Base-by-base conservation (phyloP, 2,329 filamentous ascomycete species). In the Neonectria ditissima region DNA sequence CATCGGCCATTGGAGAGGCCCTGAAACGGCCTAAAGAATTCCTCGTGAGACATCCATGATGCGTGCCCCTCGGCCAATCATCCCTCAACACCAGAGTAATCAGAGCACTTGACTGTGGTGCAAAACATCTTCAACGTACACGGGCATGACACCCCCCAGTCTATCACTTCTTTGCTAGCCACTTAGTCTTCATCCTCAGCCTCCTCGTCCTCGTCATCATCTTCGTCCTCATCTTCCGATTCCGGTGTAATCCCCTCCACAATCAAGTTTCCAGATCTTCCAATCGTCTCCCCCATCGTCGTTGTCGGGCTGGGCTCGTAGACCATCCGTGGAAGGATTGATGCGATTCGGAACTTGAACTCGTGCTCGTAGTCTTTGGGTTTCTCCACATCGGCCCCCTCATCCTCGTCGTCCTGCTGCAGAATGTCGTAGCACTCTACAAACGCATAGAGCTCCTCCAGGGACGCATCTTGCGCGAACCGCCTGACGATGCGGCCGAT, bases 371-470 rank as follows among this genome's bases (percentile, higher is more conserved):
- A 98, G 13, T 81, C 87, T 22, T 84, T 81, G 0, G 93, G 93
- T 70, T 88, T 79, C 37, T 69, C 37, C n/a, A 41, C 37, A 10
- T 41, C 67, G 30, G 70, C 74, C 52, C 67, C 69, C 32, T 64
- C 73, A 14, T 65, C 55, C 26, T 58, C 69, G 18, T 77, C 78
- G 22, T 74, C 77, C 2, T 80, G 78, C 37, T 85, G 78, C 3
- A 94, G 71, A 6, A 91, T 71, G 55, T 93, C 89, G 76, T 94
- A 91, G 80, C 95, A 98, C 75, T 99, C 96, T 2, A 98, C 94
- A 80, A 97, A 97, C 0, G 95, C 96, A 78, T 98, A 98, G 6
- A 99, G 81, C 73, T 97, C 94, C 76, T 98, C 95, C 39, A 98
- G 82, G 2, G 86, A 84, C 0, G 92, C 88, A n/a, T 88, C 83